Evolutionary conservation across 2,329 filamentous ascomycete species (phyloP).

Genomic region (Neofusicoccum parvum): DNA sequence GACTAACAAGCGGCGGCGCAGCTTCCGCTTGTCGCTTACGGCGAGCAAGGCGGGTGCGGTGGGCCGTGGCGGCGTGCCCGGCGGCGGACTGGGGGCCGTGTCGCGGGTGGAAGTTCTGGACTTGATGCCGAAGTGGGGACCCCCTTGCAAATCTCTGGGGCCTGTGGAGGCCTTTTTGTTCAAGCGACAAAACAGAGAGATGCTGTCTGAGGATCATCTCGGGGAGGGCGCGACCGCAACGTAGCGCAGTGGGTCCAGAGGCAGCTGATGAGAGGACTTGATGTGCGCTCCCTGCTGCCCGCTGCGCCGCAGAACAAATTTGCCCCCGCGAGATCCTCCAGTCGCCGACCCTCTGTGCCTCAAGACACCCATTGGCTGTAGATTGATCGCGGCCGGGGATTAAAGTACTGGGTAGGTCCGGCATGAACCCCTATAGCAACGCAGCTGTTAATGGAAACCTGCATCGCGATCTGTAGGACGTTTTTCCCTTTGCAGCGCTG

Average conservation of each 20-base stretch:
- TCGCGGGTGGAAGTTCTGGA: not conserved
- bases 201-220: not conserved
- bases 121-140: not conserved
- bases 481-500: not conserved
- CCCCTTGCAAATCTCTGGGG: not conserved
- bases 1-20: not conserved
- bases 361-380: not conserved
- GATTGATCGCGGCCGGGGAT: not conserved
- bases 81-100: not conserved
- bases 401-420: not conserved
- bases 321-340: not conserved
- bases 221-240: not conserved
- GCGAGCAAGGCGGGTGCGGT: not conserved
- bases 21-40: conserved; percentile 13
- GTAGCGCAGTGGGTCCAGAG: not conserved
- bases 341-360: not conserved
- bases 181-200: no score
- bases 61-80: not conserved
- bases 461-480: not conserved
- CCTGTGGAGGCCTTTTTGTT: no score
- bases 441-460: not conserved
- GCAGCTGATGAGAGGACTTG: no score
- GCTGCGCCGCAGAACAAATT: not conserved
- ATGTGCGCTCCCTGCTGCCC: not conserved
- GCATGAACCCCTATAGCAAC: not conserved